Percentiles rank a stretch among this genome's conserved stretches.
phyloP scores from a whole-genome alignment of 805 yeast species.

The Schwanniomyces polymorphus region DNA sequence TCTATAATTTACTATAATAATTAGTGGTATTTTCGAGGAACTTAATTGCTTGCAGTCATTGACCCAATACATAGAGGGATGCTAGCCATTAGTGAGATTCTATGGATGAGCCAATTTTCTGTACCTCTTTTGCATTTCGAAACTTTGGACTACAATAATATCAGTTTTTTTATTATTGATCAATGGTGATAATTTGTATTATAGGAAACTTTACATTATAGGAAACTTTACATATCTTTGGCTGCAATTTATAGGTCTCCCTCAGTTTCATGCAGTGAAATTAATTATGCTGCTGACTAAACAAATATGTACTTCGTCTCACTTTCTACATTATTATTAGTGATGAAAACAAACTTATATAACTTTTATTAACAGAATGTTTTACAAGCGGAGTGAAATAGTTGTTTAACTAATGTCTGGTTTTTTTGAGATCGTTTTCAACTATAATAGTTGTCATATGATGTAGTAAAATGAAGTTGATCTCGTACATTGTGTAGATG shows the following conservation, averaged over 20 bases:
- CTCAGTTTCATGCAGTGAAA: background rate
- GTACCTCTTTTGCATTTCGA: background rate
- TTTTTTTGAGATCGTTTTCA: background rate
- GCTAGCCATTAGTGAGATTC: conserved; percentile 63
- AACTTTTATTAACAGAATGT: too few species aligned
- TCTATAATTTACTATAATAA: conserved; percentile 80
- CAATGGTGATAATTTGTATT: background rate
- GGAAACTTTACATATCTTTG: background rate
- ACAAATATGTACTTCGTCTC: too few species aligned
- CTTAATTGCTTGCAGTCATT: conserved; percentile 89
- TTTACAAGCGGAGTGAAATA: too few species aligned
- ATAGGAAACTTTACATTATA: too few species aligned
- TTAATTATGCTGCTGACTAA: background rate
- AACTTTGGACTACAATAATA: background rate
- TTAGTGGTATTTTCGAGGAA: conserved; percentile 72
- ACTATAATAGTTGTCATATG: background rate
- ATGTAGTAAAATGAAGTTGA: background rate
- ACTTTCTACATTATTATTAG: background rate
- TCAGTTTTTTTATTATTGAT: background rate
- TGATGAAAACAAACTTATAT: background rate
- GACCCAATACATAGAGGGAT: conserved; percentile 89
- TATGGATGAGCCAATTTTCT: background rate
- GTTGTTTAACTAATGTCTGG: background rate
- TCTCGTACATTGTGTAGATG: background rate
- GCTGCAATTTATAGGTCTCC: background rate